phyloP scores from a whole-genome alignment of 495 filamentous ascomycete species.

The Aspergillus haitiensis region DNA sequence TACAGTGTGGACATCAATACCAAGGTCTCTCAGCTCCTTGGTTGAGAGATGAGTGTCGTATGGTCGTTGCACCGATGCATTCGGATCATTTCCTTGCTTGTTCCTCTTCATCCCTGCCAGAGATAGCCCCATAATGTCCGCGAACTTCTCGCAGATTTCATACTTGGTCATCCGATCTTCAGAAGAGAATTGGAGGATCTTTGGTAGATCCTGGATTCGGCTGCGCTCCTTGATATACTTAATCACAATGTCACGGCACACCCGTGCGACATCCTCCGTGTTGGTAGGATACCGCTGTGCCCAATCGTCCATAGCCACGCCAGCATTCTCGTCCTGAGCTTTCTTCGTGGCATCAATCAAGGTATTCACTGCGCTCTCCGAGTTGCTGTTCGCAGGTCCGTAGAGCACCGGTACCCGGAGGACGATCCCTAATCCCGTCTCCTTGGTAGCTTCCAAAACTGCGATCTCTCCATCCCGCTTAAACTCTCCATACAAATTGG shows the following conservation, averaged over 20 bases:
- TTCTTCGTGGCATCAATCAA: conserved; percentile 73
- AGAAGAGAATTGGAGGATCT: conserved; percentile 80
- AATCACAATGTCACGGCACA: conserved; percentile 67
- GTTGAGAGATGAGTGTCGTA: conserved; percentile 90
- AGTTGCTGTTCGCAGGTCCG: conserved; percentile 57
- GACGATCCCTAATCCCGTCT: conserved; percentile 61
- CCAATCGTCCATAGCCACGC: conserved; percentile 86
- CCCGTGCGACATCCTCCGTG: conserved; percentile 85
- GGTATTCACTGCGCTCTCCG: conserved; percentile 81
- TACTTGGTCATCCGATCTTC: conserved; percentile 91
- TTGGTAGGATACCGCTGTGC: conserved; percentile 80
- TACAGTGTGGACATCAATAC: conserved; percentile 71
- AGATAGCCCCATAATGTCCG: conserved; percentile 75
- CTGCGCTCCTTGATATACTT: conserved; percentile 59
- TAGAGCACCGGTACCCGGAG: conserved; percentile 89
- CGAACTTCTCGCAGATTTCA: conserved; percentile 79
- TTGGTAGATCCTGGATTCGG: conserved; percentile 55
- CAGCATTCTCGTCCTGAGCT: conserved; percentile 57
- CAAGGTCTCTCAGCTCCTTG: conserved; percentile 69
- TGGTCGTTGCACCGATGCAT: conserved; percentile 71
- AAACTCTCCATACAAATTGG: conserved; percentile 85
- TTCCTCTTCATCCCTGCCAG: conserved; percentile 70
- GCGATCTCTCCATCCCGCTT: conserved; percentile 83
- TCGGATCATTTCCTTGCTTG: conserved; percentile 73
- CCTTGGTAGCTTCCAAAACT: conserved; percentile 59